These are phyloP conservation scores for Gossypium thurberi DNA, from an alignment of 345 rosid species.

Conservation along the genomic window DNA sequence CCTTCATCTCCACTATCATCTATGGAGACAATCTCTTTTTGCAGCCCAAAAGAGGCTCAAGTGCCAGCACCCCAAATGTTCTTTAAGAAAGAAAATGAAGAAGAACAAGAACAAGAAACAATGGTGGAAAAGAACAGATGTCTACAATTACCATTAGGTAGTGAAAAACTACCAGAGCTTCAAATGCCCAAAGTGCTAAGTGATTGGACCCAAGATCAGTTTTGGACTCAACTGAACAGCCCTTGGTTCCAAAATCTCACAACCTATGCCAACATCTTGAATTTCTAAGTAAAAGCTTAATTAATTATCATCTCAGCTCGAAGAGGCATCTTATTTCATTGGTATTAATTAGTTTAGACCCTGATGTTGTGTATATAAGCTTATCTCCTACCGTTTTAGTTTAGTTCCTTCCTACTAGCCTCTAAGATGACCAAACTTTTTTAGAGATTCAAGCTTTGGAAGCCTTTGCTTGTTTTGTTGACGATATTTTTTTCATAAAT, in stretches of 20 bases:
- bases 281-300: constrained; percentile 28
- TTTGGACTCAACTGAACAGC: constrained; percentile 49
- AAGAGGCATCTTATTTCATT: too few species aligned
- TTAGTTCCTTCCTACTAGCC: too few species aligned
- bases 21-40: constrained; percentile 29
- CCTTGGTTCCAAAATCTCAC: constrained; percentile 80
- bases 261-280: constrained; percentile 45
- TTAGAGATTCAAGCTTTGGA: background rate
- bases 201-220: constrained; percentile 71
- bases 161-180: constrained; percentile 49
- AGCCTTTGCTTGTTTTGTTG: background rate
- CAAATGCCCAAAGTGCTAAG: constrained; percentile 48
- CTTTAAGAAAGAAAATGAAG: constrained; percentile 35
- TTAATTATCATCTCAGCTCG: too few species aligned
- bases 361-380: constrained; percentile 11
- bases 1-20: constrained; percentile 43
- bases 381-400: background rate
- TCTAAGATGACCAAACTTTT: background rate
- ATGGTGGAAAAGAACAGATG: background rate
- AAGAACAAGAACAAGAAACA: background rate
- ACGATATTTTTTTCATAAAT: background rate
- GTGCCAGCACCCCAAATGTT: constrained; percentile 18
- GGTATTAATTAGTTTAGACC: background rate
- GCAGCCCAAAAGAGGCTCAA: constrained; percentile 37
- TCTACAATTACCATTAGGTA: constrained; percentile 44